A percentile compares a stretch with the other conserved stretches of the same genome.
Evolutionary conservation across 345 rosid species (phyloP).

Genomic region (Fremontodendron californicum): DNA sequence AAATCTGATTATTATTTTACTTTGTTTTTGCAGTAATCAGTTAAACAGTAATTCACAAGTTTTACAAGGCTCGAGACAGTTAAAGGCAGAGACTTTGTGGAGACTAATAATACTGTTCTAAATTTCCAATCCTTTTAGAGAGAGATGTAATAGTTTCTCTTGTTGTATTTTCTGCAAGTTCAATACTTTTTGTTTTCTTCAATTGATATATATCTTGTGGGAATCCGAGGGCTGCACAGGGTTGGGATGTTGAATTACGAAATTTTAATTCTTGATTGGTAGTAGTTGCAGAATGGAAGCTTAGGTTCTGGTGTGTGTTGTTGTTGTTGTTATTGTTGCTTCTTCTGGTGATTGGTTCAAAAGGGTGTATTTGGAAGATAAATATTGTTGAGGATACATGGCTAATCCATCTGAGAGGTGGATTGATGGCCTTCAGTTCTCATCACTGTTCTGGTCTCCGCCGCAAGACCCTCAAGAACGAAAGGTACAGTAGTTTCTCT

Average conservation of each 20-base stretch:
- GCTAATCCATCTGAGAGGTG: slow-evolving; percentile 79
- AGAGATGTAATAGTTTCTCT: slow-evolving; percentile 7
- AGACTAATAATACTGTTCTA: background rate
- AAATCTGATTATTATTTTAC: background rate
- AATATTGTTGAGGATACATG: slow-evolving; percentile 28
- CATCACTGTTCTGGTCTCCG: slow-evolving; percentile 84
- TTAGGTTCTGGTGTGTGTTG: background rate
- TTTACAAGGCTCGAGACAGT: background rate
- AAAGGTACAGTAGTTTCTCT: slow-evolving; percentile 41
- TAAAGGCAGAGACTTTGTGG: background rate
- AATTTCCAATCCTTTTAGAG: background rate
- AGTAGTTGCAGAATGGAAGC: slow-evolving; percentile 12
- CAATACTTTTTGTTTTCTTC: background rate
- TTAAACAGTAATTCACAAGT: background rate
- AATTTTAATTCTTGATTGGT: slow-evolving; percentile 50
- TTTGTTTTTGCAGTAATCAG: slow-evolving; percentile 5
- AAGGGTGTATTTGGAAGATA: slow-evolving; percentile 8
- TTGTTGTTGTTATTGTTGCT: no score
- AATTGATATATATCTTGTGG: background rate
- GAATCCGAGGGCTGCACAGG: background rate
- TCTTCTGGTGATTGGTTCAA: slow-evolving; percentile 3
- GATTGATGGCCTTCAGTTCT: slow-evolving; percentile 89
- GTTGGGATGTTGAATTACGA: slow-evolving; percentile 46
- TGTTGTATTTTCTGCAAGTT: background rate
- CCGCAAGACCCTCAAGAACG: slow-evolving; percentile 75